Evolutionary conservation across 2,329 filamentous ascomycete genomes (phyloP), one percentile per base, ranked within the genome.

Genomic region (Colletotrichum trifolii): DNA sequence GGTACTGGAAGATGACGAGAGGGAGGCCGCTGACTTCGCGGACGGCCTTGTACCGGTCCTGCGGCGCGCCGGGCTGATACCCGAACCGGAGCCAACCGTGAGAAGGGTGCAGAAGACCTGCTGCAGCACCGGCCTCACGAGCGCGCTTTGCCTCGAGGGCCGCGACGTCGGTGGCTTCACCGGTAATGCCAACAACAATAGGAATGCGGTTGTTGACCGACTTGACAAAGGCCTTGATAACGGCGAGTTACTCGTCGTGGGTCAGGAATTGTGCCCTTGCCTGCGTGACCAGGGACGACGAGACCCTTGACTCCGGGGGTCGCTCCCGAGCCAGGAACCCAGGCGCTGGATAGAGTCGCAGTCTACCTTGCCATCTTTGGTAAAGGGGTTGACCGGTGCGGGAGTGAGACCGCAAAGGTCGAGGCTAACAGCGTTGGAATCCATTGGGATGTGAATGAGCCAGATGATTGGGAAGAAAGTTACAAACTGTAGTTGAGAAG

Each of bases 31-130:
- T n/a, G n/a, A n/a, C n/a, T n/a, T n/a, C n/a, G n/a, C n/a, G n/a
- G n/a, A n/a, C n/a, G n/a, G n/a, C n/a, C n/a, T n/a, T 48, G 75
- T 85, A 85, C 39, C 83, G 78, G 68, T 85, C 82, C 67, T 85
- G 82, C 2, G 83, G 82, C 8, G 83, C 83, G 34, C 82, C 83
- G 11, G 76, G 73, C 68, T 85, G 83, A 69, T 85, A 85, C 8
- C 83, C 83, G 67, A 85, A 85, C n/a, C 83, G 80, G 33, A 85
- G 71, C 83, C 83, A 85, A 60, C 83, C 83, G 60, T 85, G 83
- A 0, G 81, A 83, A 12, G 83, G 83, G 68, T 85, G 85, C 2
- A 85, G 71, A 0, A 85, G 77, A 15, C 83, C 83, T 8, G 83
- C 83, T 11, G 79, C 72, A 4, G 83, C 83, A 39, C 83, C 83